Conservation (phyloP, 805 yeast genomes). For the Lipomyces lipofer region DNA sequence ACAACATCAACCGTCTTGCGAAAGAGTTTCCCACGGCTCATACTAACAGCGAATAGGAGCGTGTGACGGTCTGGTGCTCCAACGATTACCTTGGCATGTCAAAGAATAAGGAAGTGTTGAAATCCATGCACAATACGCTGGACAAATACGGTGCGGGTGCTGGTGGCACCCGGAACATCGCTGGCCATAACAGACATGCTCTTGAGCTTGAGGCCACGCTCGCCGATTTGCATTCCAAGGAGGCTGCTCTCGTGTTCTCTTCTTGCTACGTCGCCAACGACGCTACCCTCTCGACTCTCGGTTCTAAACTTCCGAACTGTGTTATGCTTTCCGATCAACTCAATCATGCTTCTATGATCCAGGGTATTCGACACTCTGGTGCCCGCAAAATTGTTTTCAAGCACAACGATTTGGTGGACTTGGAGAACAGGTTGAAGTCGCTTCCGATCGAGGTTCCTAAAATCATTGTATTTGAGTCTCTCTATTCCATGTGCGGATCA, state of each 20-base stretch:
- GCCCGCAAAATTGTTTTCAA: slow-evolving; percentile 86
- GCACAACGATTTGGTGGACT: slow-evolving; percentile 83
- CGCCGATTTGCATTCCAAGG: slow-evolving; percentile 91
- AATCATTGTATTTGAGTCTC: slow-evolving; percentile 94
- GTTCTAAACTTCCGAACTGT: slow-evolving; percentile 84
- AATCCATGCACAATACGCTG: slow-evolving; percentile 75
- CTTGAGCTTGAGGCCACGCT: slow-evolving; percentile 79
- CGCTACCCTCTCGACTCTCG: slow-evolving; percentile 86
- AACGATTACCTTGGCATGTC: slow-evolving; percentile 98
- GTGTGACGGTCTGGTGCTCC: slow-evolving; percentile 98
- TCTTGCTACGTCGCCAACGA: slow-evolving; percentile 98
- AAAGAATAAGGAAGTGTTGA: slow-evolving; percentile 67
- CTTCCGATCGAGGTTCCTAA: slow-evolving; percentile 90
- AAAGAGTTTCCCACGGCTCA: slow-evolving; percentile 93
- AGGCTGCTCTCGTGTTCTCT: slow-evolving; percentile 90
- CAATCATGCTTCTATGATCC: slow-evolving; percentile 98
- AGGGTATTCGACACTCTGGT: slow-evolving; percentile 88
- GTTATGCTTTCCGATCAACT: slow-evolving; percentile 90
- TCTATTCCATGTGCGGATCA: slow-evolving; percentile 98
- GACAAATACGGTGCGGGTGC: slow-evolving; percentile 97
- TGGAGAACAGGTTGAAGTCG: slow-evolving; percentile 73
- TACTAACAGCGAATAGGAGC: slow-evolving; percentile 61
- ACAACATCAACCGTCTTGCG: slow-evolving; percentile 95
- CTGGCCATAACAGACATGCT: slow-evolving; percentile 95
- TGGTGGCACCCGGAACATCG: slow-evolving; percentile 98